Percentiles rank a stretch among this genome's conserved stretches.
Conservation (phyloP, 345 rosid species). For the Ceriops decandra region DNA sequence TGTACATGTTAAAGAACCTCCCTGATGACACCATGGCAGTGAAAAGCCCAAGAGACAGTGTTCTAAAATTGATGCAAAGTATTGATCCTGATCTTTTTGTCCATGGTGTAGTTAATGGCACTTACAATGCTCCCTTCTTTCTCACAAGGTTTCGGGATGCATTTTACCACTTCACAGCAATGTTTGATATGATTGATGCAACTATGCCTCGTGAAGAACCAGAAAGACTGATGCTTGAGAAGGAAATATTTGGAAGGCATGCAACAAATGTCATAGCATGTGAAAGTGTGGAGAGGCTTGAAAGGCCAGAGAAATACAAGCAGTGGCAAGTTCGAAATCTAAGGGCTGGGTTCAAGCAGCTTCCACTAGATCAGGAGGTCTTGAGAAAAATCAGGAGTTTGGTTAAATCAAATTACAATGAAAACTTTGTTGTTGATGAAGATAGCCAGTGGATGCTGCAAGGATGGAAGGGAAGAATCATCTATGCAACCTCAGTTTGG, state of each 20-base stretch:
- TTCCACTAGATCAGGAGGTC: constrained; percentile 38
- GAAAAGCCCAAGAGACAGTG: constrained; percentile 43
- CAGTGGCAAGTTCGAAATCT: not conserved
- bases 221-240: constrained; percentile 45
- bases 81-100: constrained; percentile 41
- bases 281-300: not conserved
- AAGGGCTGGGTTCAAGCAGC: constrained; percentile 13
- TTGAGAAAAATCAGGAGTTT: constrained; percentile 26
- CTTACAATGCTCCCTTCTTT: constrained; percentile 45
- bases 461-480: constrained; percentile 56
- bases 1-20: constrained; percentile 41
- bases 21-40: constrained; percentile 56
- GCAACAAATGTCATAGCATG: not conserved
- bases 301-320: not conserved
- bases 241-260: constrained; percentile 34
- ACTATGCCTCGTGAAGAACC: constrained; percentile 40
- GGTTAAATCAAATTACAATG: constrained; percentile 36
- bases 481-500: constrained; percentile 48
- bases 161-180: constrained; percentile 43
- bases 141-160: constrained; percentile 49
- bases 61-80: constrained; percentile 35
- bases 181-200: constrained; percentile 43
- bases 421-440: constrained; percentile 43
- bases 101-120: constrained; percentile 40
- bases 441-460: constrained; percentile 47